Evolutionary conservation across 176 grass and related monocot genomes (phyloP), one percentile per base, ranked within the genome.

Genomic region (Olyra latifolia): DNA sequence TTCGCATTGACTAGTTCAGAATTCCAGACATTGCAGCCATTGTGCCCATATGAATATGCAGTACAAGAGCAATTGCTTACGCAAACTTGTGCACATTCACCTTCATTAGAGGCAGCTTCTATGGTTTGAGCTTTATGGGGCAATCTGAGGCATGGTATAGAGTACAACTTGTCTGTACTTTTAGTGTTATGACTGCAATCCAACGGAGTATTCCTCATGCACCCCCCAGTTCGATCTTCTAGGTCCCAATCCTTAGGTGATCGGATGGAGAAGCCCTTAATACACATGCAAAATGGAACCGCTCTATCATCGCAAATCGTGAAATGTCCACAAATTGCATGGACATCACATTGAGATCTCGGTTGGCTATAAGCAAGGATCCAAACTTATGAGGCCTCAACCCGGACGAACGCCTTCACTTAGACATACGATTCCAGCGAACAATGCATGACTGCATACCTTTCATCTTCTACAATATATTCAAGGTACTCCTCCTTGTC

Each of bases 121-220:
- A 63, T 10, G 2, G 11, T 47, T 47, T 47, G 45, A 0, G 11
- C 45, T 66, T 42, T 53, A 50, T 17, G 54, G 28, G 80, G 83
- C 40, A 90, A 43, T 25, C 25, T 52, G 39, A 75, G 35, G 41
- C 24, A 44, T 10, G 22, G 54, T 67, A 90, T 80, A 40, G 60
- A 24, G 28, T 79, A 87, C 47, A 90, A 90, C 48, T 29, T 80
- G 77, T 87, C 88, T 7, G 77, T 41, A n/a, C n/a, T n/a, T n/a
- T n/a, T n/a, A n/a, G n/a, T 48, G 50, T 17, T 81, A 30, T 45
- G 12, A 11, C 23, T 62, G 50, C 89, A 91, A 7, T 81, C 22
- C 35, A 88, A 38, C 11, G 41, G 55, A 20, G 77, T 85, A 13
- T 39, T 91, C 71, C 89, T 88, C 16, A 45, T 2, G 15, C 4